Evolutionary conservation across 1,284 basidiomycete species (phyloP).

Genomic region (Rhodofomes roseus): DNA sequence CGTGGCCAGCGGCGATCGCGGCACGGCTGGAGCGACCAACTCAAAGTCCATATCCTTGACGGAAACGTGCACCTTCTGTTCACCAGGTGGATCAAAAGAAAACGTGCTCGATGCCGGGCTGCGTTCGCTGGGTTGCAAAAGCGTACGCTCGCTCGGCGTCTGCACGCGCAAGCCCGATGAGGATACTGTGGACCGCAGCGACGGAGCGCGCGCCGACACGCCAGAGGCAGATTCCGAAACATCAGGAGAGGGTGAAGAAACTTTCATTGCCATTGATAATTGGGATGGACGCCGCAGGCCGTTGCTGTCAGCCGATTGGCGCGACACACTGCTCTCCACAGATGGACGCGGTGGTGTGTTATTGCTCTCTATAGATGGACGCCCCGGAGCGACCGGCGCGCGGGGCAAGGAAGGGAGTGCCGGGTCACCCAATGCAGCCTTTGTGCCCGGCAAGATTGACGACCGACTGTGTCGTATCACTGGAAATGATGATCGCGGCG

Average conservation of each 20-base stretch:
- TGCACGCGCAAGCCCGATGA: not conserved
- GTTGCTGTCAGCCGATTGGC: not conserved
- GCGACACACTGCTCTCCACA: not conserved
- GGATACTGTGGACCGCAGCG: conserved; percentile 1
- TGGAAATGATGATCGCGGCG: conserved; percentile 8
- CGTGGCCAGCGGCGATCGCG: conserved; percentile 43
- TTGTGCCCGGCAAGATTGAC: conserved; percentile 18
- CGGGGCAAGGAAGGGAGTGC: conserved; percentile 14
- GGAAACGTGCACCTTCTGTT: conserved; percentile 49
- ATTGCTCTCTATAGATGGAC: not conserved
- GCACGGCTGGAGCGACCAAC: conserved; percentile 57
- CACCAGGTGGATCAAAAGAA: conserved; percentile 28
- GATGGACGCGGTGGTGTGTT: not conserved
- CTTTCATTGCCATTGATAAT: not conserved
- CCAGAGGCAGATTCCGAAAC: not conserved
- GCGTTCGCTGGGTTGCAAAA: conserved; percentile 1
- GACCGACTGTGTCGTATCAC: conserved; percentile 25
- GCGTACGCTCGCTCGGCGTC: not conserved
- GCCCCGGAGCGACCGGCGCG: not conserved
- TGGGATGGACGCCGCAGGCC: not conserved
- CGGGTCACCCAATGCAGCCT: conserved; percentile 8
- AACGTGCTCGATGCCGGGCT: conserved; percentile 37
- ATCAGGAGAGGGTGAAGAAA: conserved; percentile 5
- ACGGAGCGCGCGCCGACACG: not conserved
- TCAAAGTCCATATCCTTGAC: conserved; percentile 80